Evolutionary conservation across 192 early-diverging fungal species (phyloP), one percentile per base, ranked within the genome.

Genomic region (Coemansia reversa): DNA sequence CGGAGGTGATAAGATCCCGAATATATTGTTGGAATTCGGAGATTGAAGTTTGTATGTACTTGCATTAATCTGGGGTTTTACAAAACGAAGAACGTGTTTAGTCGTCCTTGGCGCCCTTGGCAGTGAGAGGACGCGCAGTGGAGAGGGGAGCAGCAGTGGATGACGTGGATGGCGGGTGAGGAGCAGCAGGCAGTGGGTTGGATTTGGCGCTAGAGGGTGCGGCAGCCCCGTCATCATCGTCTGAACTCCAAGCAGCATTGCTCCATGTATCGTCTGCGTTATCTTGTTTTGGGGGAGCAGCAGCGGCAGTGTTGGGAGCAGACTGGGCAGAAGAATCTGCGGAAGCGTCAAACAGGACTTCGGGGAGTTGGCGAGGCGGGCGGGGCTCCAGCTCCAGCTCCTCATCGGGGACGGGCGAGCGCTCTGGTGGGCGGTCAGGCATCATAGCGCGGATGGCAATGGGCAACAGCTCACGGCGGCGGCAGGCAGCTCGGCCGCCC

Each of bases 401-500:
- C 67, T 79, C 76, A 25, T 19, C 48, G 12, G 52, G 48, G 8
- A 19, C 14, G 30, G 3, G 45, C 11, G 19, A 29, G 59, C 55
- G 48, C 58, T 72, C 75, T 9, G 27, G 7, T 18, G 65, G 69
- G 25, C 63, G 75, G 22, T 58, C 60, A 6, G 76, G 76, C 70
- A 78, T 66, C 47, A 68, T 63, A 63, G 63, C 65, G 32, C 76
- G 60, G 52, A 79, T 79, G 5, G 70, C 66, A 30, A 83, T 83
- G 4, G 82, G 82, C 61, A 75, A 58, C 67, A 83, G 32, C 47
- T 83, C 82, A 35, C 76, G 60, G 5, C 73, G 53, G 65, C 73
- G 16, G 48, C 82, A 83, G 9, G 67, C 73, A 3, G 73, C 70
- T 23, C 77, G 58, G 6, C 82, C 82, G 39, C 70, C 82, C 7